Evolutionary conservation across 1,284 basidiomycete genomes (phyloP).

Genomic region (Sporisorium exsertum): DNA sequence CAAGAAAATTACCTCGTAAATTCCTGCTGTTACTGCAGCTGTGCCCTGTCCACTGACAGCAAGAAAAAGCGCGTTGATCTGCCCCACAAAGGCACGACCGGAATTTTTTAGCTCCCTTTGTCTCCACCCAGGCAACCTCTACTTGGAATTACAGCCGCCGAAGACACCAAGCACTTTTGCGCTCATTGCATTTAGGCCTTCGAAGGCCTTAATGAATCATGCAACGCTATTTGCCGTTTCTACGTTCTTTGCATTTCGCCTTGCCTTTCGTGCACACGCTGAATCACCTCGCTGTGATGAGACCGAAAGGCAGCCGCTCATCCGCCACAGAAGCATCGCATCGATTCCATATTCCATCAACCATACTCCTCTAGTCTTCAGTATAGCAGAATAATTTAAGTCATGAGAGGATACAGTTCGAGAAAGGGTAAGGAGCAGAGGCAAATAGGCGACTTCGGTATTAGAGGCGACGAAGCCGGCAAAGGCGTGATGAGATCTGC

Average conservation of each 20-base stretch:
- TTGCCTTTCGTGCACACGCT: background rate
- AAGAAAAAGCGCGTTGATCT: slow-evolving; percentile 23
- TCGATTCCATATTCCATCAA: no score
- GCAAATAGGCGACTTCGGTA: background rate
- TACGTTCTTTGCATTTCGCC: background rate
- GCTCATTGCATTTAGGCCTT: background rate
- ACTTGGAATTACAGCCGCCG: slow-evolving; percentile 13
- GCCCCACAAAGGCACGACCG: background rate
- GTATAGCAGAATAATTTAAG: no score
- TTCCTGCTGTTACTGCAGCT: background rate
- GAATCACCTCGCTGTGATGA: no score
- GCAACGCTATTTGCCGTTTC: background rate
- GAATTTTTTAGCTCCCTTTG: slow-evolving; percentile 1
- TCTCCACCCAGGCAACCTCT: background rate
- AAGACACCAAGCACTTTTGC: background rate
- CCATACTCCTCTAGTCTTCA: no score
- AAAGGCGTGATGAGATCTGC: background rate
- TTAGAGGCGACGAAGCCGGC: slow-evolving; percentile 13
- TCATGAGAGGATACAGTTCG: no score
- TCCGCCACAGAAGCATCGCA: no score
- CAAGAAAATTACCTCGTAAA: background rate
- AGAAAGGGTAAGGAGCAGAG: no score
- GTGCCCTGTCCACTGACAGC: background rate
- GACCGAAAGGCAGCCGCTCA: no score
- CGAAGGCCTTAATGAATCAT: slow-evolving; percentile 10